Conservation (phyloP, 495 filamentous ascomycete genomes). For the Friedmanniomyces simplex region DNA sequence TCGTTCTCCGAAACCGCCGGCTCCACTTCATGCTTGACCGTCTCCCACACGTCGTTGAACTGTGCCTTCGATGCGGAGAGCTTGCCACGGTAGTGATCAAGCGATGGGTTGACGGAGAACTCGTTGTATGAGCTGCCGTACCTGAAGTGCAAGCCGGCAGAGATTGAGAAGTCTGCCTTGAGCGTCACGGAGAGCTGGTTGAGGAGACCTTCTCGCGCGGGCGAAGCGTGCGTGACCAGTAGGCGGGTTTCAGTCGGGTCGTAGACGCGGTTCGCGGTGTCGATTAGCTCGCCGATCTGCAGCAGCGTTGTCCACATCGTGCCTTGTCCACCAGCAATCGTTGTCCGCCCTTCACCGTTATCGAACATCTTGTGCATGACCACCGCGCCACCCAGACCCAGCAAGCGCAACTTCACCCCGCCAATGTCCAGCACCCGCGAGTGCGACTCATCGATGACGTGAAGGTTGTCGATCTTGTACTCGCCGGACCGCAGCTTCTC, state of each 20-base stretch:
- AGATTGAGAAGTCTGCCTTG: conserved; percentile 97
- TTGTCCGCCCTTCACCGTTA: conserved; percentile 95
- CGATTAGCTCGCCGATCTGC: conserved; percentile 97
- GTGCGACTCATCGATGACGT: conserved; percentile 96
- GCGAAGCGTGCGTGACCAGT: conserved; percentile 95
- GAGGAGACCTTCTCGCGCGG: conserved; percentile 88
- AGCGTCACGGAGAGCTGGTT: conserved; percentile 97
- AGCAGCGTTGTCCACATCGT: conserved; percentile 99
- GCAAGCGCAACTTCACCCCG: conserved; percentile 87
- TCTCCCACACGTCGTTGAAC: conserved; percentile 99
- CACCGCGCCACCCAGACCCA: conserved; percentile 90
- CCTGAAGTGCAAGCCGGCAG: conserved; percentile 94
- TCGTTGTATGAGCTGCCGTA: conserved; percentile 99
- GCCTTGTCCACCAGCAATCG: conserved; percentile 94
- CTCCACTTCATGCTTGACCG: conserved; percentile 88
- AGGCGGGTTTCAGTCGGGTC: conserved; percentile 97
- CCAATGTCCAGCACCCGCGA: conserved; percentile 89
- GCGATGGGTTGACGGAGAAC: conserved; percentile 94
- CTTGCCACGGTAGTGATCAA: conserved; percentile 98
- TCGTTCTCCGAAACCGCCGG: conserved; percentile 87
- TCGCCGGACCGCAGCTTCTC: conserved; percentile 97
- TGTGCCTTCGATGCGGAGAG: conserved; percentile 98
- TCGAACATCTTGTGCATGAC: conserved; percentile 99
- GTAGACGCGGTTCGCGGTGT: conserved; percentile 96
- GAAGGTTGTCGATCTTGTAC: conserved; percentile 94